Evolutionary conservation across 2,329 filamentous ascomycete genomes (phyloP).

Genomic region (Arthrobotrys megalospora): DNA sequence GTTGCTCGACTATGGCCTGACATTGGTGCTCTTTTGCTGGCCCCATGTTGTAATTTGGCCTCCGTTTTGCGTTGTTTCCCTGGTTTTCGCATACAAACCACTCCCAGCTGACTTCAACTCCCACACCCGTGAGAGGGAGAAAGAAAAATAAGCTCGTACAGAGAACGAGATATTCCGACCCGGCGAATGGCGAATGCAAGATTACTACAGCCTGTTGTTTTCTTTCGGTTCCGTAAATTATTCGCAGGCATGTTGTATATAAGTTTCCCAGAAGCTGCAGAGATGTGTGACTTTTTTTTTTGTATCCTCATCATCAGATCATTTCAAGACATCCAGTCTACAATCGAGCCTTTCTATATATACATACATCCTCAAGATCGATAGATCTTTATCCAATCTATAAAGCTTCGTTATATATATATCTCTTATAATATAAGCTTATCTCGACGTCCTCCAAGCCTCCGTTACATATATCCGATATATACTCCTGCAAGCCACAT

Average conservation of each 20-base stretch:
- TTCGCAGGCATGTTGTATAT: constrained; percentile 52
- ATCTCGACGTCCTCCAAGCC: constrained; percentile 9
- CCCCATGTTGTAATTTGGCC: constrained; percentile 40
- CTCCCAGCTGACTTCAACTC: not conserved
- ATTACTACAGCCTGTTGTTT: constrained; percentile 19
- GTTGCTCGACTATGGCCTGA: constrained; percentile 59
- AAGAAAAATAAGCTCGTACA: constrained; percentile 36
- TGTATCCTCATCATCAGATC: constrained; percentile 56
- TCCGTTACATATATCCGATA: constrained; percentile 28
- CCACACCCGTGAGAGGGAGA: not conserved
- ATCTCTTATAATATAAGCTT: constrained; percentile 26
- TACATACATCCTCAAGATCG: constrained; percentile 38
- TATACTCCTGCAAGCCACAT: constrained; percentile 15
- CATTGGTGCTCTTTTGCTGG: constrained; percentile 9
- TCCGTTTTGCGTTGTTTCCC: constrained; percentile 36
- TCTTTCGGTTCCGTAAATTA: constrained; percentile 46
- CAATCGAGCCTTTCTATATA: constrained; percentile 40
- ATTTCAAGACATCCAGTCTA: constrained; percentile 50
- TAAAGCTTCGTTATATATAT: constrained; percentile 8
- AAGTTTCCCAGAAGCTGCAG: constrained; percentile 26
- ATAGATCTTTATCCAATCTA: constrained; percentile 27
- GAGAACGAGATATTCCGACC: constrained; percentile 47
- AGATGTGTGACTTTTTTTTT: constrained; percentile 6
- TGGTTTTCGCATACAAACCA: constrained; percentile 6
- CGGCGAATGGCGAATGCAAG: constrained; percentile 33